These are phyloP conservation scores for Kalaharituber pfeilii DNA, from an alignment of 2,329 filamentous ascomycete genomes.

Conservation along the genomic window DNA sequence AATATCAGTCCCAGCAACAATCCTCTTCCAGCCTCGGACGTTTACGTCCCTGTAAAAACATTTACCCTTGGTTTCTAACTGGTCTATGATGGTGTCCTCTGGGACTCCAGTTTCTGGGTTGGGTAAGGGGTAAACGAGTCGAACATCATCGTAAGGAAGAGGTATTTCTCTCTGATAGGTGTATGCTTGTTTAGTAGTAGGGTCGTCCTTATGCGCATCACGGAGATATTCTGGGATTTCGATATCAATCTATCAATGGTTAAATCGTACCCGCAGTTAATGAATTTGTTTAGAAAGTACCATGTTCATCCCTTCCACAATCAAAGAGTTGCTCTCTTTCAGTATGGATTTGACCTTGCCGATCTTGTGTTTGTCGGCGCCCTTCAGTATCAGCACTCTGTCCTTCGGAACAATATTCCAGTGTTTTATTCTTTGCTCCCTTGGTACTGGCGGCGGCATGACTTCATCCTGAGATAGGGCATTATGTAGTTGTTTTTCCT, in stretches of 20 bases:
- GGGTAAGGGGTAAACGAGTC: slow-evolving; percentile 60
- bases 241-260: slow-evolving; percentile 28
- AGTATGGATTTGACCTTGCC: slow-evolving; percentile 46
- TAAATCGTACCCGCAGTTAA: neutral
- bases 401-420: slow-evolving; percentile 52
- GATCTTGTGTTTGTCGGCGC: slow-evolving; percentile 69
- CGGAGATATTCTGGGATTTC: slow-evolving; percentile 27
- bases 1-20: slow-evolving; percentile 51
- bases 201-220: slow-evolving; percentile 8
- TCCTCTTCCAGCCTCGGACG: slow-evolving; percentile 36
- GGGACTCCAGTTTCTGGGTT: slow-evolving; percentile 46
- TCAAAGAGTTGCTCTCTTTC: slow-evolving; percentile 38
- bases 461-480: slow-evolving; percentile 13
- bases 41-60: slow-evolving; percentile 35
- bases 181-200: neutral
- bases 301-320: slow-evolving; percentile 45
- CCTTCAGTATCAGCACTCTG: slow-evolving; percentile 64
- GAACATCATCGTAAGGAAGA: slow-evolving; percentile 53
- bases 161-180: slow-evolving; percentile 29
- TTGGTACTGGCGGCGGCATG: slow-evolving; percentile 21
- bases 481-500: slow-evolving; percentile 24
- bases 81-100: slow-evolving; percentile 61
- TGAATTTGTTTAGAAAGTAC: too few relatives aligned
- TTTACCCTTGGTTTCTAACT: slow-evolving; percentile 41
- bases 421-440: slow-evolving; percentile 34